Base-by-base conservation (phyloP, 352 stramenopile genomes). In the Pythium folliculosum region DNA sequence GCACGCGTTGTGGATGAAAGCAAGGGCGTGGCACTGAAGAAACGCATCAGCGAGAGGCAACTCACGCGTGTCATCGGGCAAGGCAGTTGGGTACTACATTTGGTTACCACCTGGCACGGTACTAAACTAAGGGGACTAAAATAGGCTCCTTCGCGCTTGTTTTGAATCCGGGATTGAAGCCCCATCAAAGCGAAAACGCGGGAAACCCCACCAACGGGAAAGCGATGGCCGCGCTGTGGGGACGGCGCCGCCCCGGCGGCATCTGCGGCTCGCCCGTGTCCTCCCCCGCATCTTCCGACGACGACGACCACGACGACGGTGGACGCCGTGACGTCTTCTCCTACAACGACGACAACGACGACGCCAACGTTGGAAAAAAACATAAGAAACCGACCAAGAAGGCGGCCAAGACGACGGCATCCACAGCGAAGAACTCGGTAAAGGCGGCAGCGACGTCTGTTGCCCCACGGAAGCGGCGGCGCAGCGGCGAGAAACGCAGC, bases 241-340 rank as follows among this genome's bases (percentile, higher is more conserved):
- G 13, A 7, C 43, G 43, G 14, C 35, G 35, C 1, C 61, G 61
- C 40, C 17, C n/a, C 13, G 64, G 64, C 57, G 64, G 64, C 25
- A 71, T 71, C 47, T 71, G 65, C 50, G 40, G 65, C 19, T 73
- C 61, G 30, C 60, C 67, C 27, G 23, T 60, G 19, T 65, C 55
- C 0, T 53, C 25, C 35, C 3, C 5, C 27, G 2, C 27, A 2
- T 32, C 27, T 51, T 60, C 37, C 32, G 25, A 58, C 12, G 7
- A 76, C 67, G 45, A 17, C 13, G 19, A 49, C 35, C n/a, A 59
- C 54, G 54, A 63, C 25, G 17, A 22, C 19, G 13, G 12, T 44
- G 57, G 27, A 32, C 27, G 27, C 27, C 27, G 27, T 32, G 27
- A 76, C 60, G 52, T 65, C 21, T 68, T 66, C 25, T 27, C 63